phyloP scores from a whole-genome alignment of 768 basidiomycete species.

The Vishniacozyma victoriae region DNA sequence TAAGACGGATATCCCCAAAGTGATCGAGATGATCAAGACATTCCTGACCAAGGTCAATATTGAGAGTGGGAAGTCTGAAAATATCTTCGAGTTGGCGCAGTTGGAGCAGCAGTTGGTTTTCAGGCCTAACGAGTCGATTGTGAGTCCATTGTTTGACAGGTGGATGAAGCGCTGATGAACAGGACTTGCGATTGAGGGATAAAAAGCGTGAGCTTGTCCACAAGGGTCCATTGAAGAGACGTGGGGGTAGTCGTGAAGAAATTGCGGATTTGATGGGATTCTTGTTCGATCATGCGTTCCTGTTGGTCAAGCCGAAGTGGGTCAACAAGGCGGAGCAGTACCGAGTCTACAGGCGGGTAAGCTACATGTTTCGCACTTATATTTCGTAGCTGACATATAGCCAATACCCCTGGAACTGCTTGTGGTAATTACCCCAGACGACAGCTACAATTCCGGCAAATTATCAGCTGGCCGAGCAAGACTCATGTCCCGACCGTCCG shows the following conservation, averaged over 20 bases:
- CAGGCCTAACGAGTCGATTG: slow-evolving; percentile 82
- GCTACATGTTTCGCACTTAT: slow-evolving; percentile 42
- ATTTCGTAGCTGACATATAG: slow-evolving; percentile 49
- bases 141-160: slow-evolving; percentile 49
- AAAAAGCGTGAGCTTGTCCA: slow-evolving; percentile 85
- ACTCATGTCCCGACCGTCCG: slow-evolving; percentile 29
- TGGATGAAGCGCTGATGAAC: slow-evolving; percentile 6
- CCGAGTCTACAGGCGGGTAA: slow-evolving; percentile 85
- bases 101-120: slow-evolving; percentile 86
- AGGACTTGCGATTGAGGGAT: slow-evolving; percentile 82
- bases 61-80: slow-evolving; percentile 92
- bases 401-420: slow-evolving; percentile 94
- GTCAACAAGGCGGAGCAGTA: slow-evolving; percentile 72
- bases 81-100: slow-evolving; percentile 89
- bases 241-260: slow-evolving; percentile 61
- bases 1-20: slow-evolving; percentile 69
- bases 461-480: slow-evolving; percentile 31
- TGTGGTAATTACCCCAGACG: slow-evolving; percentile 71
- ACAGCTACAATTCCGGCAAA: slow-evolving; percentile 52
- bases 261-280: slow-evolving; percentile 89
- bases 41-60: slow-evolving; percentile 83
- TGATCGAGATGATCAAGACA: slow-evolving; percentile 66
- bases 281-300: slow-evolving; percentile 90
- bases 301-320: slow-evolving; percentile 88
- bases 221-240: slow-evolving; percentile 82